These are phyloP conservation scores for Penicillium lagena DNA, from an alignment of 495 filamentous ascomycete genomes.

Conservation along the genomic window DNA sequence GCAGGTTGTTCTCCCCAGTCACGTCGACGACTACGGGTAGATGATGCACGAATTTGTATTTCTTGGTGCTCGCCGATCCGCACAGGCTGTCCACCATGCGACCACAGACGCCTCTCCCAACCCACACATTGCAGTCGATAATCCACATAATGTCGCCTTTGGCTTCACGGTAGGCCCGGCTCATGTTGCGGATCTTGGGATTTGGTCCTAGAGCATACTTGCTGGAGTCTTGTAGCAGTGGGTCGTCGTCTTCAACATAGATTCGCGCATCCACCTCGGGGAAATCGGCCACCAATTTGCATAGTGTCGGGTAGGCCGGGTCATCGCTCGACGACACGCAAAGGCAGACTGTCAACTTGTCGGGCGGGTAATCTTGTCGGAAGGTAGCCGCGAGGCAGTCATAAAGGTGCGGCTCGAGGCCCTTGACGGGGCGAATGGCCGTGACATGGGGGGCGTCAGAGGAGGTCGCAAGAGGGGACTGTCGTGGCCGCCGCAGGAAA, in stretches of 20 bases:
- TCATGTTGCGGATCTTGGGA: slow-evolving; percentile 97
- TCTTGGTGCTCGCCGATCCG: slow-evolving; percentile 51
- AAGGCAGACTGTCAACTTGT: slow-evolving; percentile 74
- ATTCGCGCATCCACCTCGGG: slow-evolving; percentile 66
- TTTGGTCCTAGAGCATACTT: slow-evolving; percentile 76
- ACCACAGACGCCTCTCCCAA: slow-evolving; percentile 67
- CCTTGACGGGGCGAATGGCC: slow-evolving; percentile 88
- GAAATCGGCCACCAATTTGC: slow-evolving; percentile 64
- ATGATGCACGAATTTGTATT: slow-evolving; percentile 95
- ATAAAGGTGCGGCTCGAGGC: slow-evolving; percentile 83
- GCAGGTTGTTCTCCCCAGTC: slow-evolving; percentile 21
- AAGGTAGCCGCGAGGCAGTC: slow-evolving; percentile 91
- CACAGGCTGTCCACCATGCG: slow-evolving; percentile 83
- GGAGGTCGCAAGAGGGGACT: slow-evolving; percentile 21
- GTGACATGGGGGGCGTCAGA: slow-evolving; percentile 70
- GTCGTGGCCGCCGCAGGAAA: slow-evolving; percentile 32
- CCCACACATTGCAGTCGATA: slow-evolving; percentile 95
- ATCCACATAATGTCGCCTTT: slow-evolving; percentile 92
- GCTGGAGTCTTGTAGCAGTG: slow-evolving; percentile 51
- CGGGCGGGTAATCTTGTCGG: slow-evolving; percentile 68
- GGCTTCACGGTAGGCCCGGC: slow-evolving; percentile 88
- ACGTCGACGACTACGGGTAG: slow-evolving; percentile 81
- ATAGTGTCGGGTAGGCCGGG: slow-evolving; percentile 69
- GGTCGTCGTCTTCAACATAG: slow-evolving; percentile 85
- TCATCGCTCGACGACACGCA: slow-evolving; percentile 76